A percentile compares a stretch with the other conserved stretches of the same genome.
Evolutionary conservation across 2,329 filamentous ascomycete genomes (phyloP).

Genomic region (Xylaria sp.): DNA sequence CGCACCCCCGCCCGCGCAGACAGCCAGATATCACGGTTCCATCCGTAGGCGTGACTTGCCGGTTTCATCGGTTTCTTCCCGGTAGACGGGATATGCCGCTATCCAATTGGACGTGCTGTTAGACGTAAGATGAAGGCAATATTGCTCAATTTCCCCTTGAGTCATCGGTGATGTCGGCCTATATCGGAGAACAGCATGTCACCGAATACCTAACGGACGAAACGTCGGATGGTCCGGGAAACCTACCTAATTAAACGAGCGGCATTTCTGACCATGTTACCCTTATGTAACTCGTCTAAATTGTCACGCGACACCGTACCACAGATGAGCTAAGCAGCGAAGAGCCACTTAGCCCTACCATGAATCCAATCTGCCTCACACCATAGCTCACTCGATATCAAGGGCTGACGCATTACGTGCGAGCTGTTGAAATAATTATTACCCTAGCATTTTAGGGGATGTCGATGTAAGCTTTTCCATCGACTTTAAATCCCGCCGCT

Average conservation of each 20-base stretch:
- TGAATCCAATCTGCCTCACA: no score
- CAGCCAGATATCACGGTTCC: background rate
- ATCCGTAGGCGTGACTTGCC: background rate
- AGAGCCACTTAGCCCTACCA: no score
- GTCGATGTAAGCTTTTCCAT: background rate
- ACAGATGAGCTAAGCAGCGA: no score
- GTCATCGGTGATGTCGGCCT: constrained; percentile 21
- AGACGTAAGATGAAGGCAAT: background rate
- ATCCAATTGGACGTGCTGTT: background rate
- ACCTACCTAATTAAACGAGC: constrained; percentile 6
- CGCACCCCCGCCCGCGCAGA: background rate
- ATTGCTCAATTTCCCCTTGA: background rate
- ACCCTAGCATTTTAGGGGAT: background rate
- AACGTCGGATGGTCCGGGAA: constrained; percentile 15
- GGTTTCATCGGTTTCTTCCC: background rate
- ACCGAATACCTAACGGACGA: background rate
- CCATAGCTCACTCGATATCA: no score
- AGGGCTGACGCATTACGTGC: no score
- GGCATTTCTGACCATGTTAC: background rate
- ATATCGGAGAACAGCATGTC: constrained; percentile 1
- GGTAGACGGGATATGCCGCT: background rate
- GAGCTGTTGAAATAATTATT: no score
- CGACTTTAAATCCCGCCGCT: background rate
- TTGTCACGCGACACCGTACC: background rate
- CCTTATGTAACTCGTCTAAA: background rate